Evolutionary conservation across 805 yeast species (phyloP).

Genomic region (Pichia cephalocereana): DNA sequence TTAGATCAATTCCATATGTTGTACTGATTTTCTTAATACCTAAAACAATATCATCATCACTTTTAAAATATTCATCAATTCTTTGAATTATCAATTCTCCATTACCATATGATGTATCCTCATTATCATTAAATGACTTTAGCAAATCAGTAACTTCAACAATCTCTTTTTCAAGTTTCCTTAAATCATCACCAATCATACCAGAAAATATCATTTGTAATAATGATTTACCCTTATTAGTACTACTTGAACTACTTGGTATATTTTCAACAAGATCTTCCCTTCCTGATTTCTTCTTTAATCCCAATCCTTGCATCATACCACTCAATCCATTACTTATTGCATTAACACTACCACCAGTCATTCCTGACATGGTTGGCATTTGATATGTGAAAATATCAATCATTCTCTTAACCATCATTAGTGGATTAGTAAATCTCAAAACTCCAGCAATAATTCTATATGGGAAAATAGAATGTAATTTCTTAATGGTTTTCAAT

Average conservation of each 20-base stretch:
- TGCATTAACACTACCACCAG: conserved; percentile 1
- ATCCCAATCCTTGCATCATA: conserved; percentile 8
- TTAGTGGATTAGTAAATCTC: conserved; percentile 79
- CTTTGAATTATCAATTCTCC: conserved; percentile 12
- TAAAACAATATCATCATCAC: conserved; percentile 20
- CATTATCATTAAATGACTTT: neutral
- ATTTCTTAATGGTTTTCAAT: conserved; percentile 55
- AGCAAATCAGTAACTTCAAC: conserved; percentile 2
- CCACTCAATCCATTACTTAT: conserved; percentile 7
- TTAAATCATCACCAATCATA: conserved; percentile 66
- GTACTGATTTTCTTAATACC: conserved; percentile 24
- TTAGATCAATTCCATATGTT: conserved; percentile 7
- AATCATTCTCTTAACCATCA: conserved; percentile 67
- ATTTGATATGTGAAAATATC: conserved; percentile 81
- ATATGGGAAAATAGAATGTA: conserved; percentile 79
- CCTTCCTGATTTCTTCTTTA: neutral
- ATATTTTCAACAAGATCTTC: neutral
- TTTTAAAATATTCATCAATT: conserved; percentile 23
- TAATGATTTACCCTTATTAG: conserved; percentile 36
- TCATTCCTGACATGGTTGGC: conserved; percentile 35
- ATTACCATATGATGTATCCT: neutral
- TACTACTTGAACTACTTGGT: neutral
- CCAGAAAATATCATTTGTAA: conserved; percentile 69
- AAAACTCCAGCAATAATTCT: conserved; percentile 65
- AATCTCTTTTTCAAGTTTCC: conserved; percentile 45